Conservation (phyloP, 345 rosid species). For the Salix udensis region DNA sequence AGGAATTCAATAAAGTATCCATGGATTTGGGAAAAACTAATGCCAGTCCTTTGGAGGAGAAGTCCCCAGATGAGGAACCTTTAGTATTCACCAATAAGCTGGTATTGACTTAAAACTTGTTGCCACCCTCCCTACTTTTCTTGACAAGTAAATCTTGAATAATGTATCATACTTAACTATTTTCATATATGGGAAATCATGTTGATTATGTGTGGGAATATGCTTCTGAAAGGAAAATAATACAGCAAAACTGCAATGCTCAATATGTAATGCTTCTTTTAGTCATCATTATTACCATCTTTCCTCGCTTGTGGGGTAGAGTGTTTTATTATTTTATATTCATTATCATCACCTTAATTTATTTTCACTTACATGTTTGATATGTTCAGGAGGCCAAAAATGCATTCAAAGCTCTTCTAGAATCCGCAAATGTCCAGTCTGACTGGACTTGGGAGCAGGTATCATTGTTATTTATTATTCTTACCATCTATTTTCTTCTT, state of each 20-base stretch:
- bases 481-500: constrained; percentile 5
- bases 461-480: constrained; percentile 10
- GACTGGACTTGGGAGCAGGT: constrained; percentile 99
- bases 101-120: constrained; percentile 35
- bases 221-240: too few species aligned
- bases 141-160: background rate
- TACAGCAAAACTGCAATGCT: too few species aligned
- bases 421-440: constrained; percentile 77
- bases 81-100: constrained; percentile 69
- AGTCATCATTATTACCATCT: too few species aligned
- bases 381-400: constrained; percentile 79
- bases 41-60: constrained; percentile 59
- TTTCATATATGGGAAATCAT: background rate
- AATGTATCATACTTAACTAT: background rate
- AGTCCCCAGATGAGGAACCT: constrained; percentile 69
- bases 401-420: constrained; percentile 92
- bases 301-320: too few species aligned
- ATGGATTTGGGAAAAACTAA: constrained; percentile 49
- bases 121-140: background rate
- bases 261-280: too few species aligned
- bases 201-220: background rate
- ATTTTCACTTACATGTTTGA: background rate
- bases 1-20: constrained; percentile 63
- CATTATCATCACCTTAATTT: background rate
- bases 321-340: too few species aligned